Evolutionary conservation across 1,284 basidiomycete species (phyloP), one percentile per base, ranked within the genome.

Genomic region (Marasmius sp.): DNA sequence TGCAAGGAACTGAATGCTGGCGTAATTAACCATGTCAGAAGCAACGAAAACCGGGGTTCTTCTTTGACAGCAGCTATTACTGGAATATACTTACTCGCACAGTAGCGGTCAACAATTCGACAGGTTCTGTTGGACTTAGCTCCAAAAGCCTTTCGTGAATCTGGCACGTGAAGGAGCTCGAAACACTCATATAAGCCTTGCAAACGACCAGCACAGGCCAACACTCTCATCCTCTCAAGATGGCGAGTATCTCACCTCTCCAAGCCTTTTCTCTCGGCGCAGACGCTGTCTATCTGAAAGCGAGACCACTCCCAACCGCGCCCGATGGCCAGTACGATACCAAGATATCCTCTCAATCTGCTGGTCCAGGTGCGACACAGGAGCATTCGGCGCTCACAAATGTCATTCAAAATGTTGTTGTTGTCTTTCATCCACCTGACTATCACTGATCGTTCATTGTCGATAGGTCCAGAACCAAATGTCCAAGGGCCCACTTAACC

Each of bases 281-380:
- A 14, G 74, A 75, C 41, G 67, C 69, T 6, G 61, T 62, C 37
- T 71, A 72, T 64, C 69, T 75, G 45, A 66, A 69, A 18, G 65
- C 67, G 39, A 66, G 74, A 41, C 61, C 69, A 37, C 64, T 69
- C 0, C 74, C 74, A 22, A 62, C 64, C 37, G 67, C 67, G 0
- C 73, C 73, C 4, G 69, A 70, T 61, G 74, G 74, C 6, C 69
- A 70, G 27, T 75, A 75, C 60, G 74, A 75, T 57, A 72, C 71
- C 69, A 64, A 75, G 58, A 63, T 70, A 36, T 62, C 66, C 20
- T 60, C 67, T 0, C 61, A 71, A 48, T 62, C 69, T 3, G 63
- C 65, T 14, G 64, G 66, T n/a, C 64, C 66, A 20, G 62, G 66
- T 33, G 62, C 65, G 27, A 61, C 61, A 0, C 65, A 74, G 55